Percentiles rank a stretch among this genome's conserved stretches.
Conservation (phyloP, 805 yeast genomes). For the Saccharomycopsis vini region DNA sequence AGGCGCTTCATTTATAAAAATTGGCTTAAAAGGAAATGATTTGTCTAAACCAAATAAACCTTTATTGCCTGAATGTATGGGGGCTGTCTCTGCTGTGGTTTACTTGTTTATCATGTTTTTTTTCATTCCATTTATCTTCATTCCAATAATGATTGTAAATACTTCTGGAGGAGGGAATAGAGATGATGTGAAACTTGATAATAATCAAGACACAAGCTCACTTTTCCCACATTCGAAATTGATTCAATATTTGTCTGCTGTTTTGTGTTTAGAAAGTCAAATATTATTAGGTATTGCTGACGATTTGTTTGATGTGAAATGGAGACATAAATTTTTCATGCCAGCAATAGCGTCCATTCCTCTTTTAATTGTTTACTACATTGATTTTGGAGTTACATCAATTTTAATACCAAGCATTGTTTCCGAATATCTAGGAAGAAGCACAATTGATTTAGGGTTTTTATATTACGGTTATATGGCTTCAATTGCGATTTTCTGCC, state of each 20-base stretch:
- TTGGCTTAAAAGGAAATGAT: conserved; percentile 84
- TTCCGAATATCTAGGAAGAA: conserved; percentile 25
- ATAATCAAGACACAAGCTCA: not conserved
- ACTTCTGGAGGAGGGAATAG: conserved; percentile 55
- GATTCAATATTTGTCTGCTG: conserved; percentile 78
- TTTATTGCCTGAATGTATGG: conserved; percentile 81
- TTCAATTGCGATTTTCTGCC: conserved; percentile 84
- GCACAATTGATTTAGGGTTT: conserved; percentile 60
- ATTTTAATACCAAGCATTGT: conserved; percentile 73
- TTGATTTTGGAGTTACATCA: conserved; percentile 87
- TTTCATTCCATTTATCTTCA: conserved; percentile 82
- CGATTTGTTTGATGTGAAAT: conserved; percentile 88
- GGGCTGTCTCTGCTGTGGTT: conserved; percentile 78
- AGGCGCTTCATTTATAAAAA: conserved; percentile 55
- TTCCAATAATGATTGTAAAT: conserved; percentile 54
- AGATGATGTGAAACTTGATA: conserved; percentile 27
- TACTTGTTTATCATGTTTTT: conserved; percentile 74
- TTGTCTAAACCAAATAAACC: conserved; percentile 69
- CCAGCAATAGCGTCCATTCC: conserved; percentile 96
- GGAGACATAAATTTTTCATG: conserved; percentile 94
- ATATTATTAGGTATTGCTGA: conserved; percentile 83
- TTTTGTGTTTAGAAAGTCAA: conserved; percentile 76
- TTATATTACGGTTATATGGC: conserved; percentile 87
- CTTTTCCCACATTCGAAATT: conserved; percentile 75
- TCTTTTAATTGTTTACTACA: conserved; percentile 78